Evolutionary conservation across 2,329 filamentous ascomycete species (phyloP), one percentile per base, ranked within the genome.

Genomic region (Pyricularia sp.): DNA sequence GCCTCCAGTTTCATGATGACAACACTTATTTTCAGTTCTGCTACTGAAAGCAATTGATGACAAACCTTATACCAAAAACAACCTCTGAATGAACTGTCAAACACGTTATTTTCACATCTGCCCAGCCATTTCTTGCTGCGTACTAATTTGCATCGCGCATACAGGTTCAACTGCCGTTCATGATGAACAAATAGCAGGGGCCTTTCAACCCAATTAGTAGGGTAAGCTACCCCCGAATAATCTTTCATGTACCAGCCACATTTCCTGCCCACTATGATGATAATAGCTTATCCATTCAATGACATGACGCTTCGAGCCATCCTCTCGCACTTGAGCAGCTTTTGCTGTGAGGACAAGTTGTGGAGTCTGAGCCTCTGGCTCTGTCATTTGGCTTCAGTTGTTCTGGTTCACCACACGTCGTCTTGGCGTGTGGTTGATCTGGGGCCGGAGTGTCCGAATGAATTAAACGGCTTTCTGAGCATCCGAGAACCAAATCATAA

Each of bases 211-310:
- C 5, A 26, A 14, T 14, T 4, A 61, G 23, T 28, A 63, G 28
- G 11, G 59, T 63, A 63, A 63, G 59, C 23, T 42, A 26, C 12
- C 26, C 10, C 26, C 25, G 5, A 7, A 20, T 28, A 11, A 25
- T 2, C 31, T 65, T 65, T 63, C 66, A 65, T 64, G 69, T 65
- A 33, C 69, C 58, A 28, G 9, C 7, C 36, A 55, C 36, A 7
- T 70, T 55, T 69, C 69, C 66, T 67, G 26, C 50, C 25, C 63
- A 59, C 36, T 72, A 80, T 86, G 85, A 87, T 87, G 85, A 87
- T 80, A 83, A 84, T 77, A 88, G 88, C 88, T 88, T 89, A 90
- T 91, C 88, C 88, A 91, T 91, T 91, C 88, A 85, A 89, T 87
- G 84, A 90, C 83, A 78, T 84, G 85, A 79, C 80, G 81, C 78